Evolutionary conservation across 805 yeast species (phyloP), one percentile per base, ranked within the genome.

Genomic region (Candida bentonensis): DNA sequence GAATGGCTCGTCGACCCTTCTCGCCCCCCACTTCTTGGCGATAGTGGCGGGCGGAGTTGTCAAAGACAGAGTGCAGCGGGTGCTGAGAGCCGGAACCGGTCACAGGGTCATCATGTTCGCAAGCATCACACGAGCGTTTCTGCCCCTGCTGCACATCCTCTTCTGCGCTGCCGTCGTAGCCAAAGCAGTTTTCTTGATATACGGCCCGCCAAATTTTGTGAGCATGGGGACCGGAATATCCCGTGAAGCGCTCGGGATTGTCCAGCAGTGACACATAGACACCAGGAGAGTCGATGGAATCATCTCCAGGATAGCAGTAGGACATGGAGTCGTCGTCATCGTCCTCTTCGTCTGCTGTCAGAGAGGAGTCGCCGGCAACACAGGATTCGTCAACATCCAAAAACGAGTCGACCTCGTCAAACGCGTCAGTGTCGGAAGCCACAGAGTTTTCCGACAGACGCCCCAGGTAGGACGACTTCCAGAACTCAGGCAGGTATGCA

Each of bases 181-280:
- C 77, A 64, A 88, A 88, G 60, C 96, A 87, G 66, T 88, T 88
- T 54, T 92, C 96, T 39, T 76, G 79, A 62, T 92, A 92, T 23
- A 92, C 87, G 51, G 94, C 85, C 34, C 76, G 70, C 99, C 99
- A 92, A 41, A 92, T 85, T 58, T 82, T 86, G 52, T 80, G 77
- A 21, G 96, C 85, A 56, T 92, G 95, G 42, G 79, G 77, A 23
- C 98, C 98, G 25, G 87, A 82, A 57, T 92, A 92, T 0, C 98
- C 98, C 0, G 98, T 94, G 65, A 84, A 92, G 55, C 97, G 70
- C 62, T 92, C 99, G 0, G 95, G 96, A 57, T 94, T 94, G 44
- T 82, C 84, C 20, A 80, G 69, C 46, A 92, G 70, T 55, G 88
- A 86, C 23, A 92, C 95, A 54, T 81, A 80, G 1, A 86, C 96